These are phyloP conservation scores for Taphrina sp. DNA, from an alignment of 1,139 yeast species.

Conservation along the genomic window DNA sequence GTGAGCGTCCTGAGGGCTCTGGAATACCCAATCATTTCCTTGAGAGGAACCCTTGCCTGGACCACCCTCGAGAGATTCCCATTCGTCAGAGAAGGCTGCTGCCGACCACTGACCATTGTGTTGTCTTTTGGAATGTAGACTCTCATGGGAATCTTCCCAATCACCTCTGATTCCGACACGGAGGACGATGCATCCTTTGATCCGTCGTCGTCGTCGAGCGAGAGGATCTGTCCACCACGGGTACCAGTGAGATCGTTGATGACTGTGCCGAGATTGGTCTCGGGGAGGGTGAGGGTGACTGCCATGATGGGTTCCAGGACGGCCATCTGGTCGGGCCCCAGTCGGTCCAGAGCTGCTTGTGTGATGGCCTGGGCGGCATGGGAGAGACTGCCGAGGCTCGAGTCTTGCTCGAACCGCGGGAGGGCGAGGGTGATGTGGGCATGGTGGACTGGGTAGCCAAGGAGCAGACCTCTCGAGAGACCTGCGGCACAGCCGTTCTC, in stretches of 20 bases:
- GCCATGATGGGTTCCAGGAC: constrained; percentile 86
- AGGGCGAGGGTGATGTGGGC: constrained; percentile 53
- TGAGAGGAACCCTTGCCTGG: constrained; percentile 75
- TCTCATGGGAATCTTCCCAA: constrained; percentile 40
- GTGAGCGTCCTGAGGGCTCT: constrained; percentile 76
- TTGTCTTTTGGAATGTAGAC: constrained; percentile 47
- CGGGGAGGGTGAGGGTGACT: constrained; percentile 64
- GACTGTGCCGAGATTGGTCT: constrained; percentile 76
- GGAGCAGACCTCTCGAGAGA: constrained; percentile 69
- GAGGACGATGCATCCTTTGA: no score
- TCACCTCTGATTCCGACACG: no score
- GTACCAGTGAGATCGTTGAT: constrained; percentile 74
- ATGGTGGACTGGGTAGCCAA: constrained; percentile 64
- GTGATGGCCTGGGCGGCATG: constrained; percentile 51
- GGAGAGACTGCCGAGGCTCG: constrained; percentile 46
- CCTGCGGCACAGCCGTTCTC: constrained; percentile 57
- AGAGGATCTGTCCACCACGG: constrained; percentile 64
- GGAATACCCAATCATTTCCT: constrained; percentile 87
- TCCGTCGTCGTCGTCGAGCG: constrained; percentile 43
- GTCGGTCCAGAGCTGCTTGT: constrained; percentile 46
- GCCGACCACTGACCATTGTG: constrained; percentile 44
- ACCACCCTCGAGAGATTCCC: constrained; percentile 51
- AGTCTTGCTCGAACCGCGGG: constrained; percentile 48
- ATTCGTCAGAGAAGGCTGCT: constrained; percentile 44
- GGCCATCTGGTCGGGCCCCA: constrained; percentile 47